These are phyloP conservation scores for Alternaria consortialis DNA, from an alignment of 2,329 filamentous ascomycete genomes.

Conservation along the genomic window DNA sequence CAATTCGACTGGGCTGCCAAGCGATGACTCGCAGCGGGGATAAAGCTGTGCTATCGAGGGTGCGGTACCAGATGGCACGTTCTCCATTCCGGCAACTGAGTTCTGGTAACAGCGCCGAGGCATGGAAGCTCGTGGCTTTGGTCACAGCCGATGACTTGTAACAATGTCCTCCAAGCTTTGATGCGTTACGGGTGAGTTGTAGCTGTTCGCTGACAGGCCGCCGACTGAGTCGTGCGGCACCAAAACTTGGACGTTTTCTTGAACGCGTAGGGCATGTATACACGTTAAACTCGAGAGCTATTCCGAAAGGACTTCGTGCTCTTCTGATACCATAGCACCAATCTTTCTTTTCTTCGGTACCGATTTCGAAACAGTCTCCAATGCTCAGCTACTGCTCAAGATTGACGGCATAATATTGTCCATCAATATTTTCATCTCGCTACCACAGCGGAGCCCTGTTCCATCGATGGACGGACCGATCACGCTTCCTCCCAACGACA, in stretches of 20 bases:
- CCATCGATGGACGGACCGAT: background rate
- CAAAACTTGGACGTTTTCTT: background rate
- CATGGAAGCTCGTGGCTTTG: background rate
- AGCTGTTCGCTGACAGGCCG: background rate
- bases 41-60: background rate
- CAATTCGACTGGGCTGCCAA: constrained; percentile 1
- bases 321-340: background rate
- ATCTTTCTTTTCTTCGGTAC: background rate
- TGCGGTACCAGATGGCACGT: background rate
- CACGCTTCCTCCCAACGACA: background rate
- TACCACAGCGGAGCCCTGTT: background rate
- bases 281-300: background rate
- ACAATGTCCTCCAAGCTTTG: background rate
- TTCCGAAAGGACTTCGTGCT: background rate
- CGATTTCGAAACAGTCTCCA: background rate
- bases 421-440: background rate
- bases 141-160: background rate
- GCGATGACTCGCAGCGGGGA: constrained; percentile 1
- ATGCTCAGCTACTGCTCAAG: background rate
- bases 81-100: background rate
- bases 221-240: background rate
- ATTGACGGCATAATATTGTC: background rate
- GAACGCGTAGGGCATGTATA: background rate
- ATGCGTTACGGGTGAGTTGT: background rate
- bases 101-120: background rate